Base-by-base conservation (phyloP, 257 asterid genomes). In the Rubia yunnanensis region DNA sequence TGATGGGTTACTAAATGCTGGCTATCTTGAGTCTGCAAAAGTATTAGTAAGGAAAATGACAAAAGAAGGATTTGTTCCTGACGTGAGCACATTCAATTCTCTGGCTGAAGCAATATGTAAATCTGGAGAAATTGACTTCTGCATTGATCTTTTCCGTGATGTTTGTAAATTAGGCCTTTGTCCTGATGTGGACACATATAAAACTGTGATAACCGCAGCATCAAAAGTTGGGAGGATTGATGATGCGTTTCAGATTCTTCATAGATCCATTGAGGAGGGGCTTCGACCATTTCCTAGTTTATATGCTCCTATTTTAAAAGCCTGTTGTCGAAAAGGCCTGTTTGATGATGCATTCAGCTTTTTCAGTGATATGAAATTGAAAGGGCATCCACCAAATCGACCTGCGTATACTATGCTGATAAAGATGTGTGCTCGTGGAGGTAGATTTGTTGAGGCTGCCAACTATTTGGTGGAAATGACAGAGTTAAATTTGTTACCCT, bases 11-110 rank as follows among this genome's bases (percentile, higher is more conserved):
- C 68, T 94, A 48, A 88, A 80, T 62, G 96, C 99, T 10, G 97
- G 99, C n/a, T 94, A 89, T 78, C 88, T 94, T n/a, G 99, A 94
- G 77, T 82, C 97, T 10, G 99, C 97, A 62, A 79, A 86, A 72
- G 97, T 92, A 67, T 63, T 94, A 77, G 96, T 90, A 20, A 82
- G 87, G 83, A 88, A 86, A 73, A 94, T 94, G 96, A 82, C 85
- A 54, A 90, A 94, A 71, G 95, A 83, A 73, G 96, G 95, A 18
- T 90, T 83, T 73, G 80, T 94, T 70, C 96, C 95, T 1, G 96
- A 94, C 77, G 96, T 88, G 41, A 78, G 72, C 44, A 90, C 99
- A 11, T 90, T 94, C 71, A 94, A 94, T 76, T 80, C 84, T 70
- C 77, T 94, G 79, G 91, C 89, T 1, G 90, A 83, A 69, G 92